Conservation (phyloP, 2,329 filamentous ascomycete genomes). For the Talaromyces sp. region DNA sequence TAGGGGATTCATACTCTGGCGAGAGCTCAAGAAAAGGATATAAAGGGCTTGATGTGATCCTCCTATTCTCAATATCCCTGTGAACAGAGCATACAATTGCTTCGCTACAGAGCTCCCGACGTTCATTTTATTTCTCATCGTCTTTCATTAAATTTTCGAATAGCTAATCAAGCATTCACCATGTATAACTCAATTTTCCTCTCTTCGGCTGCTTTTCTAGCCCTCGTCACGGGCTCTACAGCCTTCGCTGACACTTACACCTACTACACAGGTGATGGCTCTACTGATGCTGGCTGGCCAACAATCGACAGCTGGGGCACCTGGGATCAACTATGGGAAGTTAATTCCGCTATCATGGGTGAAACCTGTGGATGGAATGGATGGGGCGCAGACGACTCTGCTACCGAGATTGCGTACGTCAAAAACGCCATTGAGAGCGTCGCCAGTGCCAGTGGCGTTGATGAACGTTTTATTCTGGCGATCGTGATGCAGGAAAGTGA, state of each 20-base stretch:
- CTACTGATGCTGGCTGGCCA: not conserved
- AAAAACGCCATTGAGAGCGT: not conserved
- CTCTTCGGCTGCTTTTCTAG: not conserved
- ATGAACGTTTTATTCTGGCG: slow-evolving; percentile 33
- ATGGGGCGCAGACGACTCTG: not conserved
- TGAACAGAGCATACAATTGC: not conserved
- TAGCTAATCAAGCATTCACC: not conserved
- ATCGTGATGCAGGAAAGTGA: slow-evolving; percentile 40
- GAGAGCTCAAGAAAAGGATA: not conserved
- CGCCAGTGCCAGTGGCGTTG: not conserved
- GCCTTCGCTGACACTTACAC: not conserved
- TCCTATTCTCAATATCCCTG: not conserved
- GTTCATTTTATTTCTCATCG: not conserved
- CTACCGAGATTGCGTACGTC: not conserved
- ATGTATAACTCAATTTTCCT: not conserved
- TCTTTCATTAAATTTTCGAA: not conserved
- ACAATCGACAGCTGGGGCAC: not conserved
- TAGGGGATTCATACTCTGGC: not conserved
- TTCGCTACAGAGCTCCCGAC: not conserved
- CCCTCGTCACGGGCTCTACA: not conserved
- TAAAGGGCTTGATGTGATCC: not conserved
- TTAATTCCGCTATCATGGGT: not conserved
- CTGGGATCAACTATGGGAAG: not conserved
- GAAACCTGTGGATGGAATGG: not conserved
- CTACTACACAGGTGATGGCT: not conserved